Conservation (phyloP, 2,329 filamentous ascomycete species). For the Aspergillus hortae region DNA sequence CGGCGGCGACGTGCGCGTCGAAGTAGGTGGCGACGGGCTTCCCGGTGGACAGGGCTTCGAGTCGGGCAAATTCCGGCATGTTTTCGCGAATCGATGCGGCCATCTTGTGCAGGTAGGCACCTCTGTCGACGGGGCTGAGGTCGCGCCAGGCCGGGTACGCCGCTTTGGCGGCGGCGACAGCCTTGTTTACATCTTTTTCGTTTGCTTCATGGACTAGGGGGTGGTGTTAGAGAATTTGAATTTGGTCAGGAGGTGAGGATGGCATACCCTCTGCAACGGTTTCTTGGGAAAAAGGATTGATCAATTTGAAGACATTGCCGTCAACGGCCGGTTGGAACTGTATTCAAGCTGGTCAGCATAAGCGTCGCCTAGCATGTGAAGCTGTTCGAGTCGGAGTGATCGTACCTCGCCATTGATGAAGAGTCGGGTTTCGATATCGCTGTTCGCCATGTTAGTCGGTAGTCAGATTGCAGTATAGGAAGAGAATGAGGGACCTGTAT, state of each 20-base stretch:
- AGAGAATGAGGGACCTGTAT: too few relatives aligned
- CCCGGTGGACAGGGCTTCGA: conserved; percentile 37
- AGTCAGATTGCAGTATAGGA: too few relatives aligned
- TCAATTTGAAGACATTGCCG: conserved; percentile 27
- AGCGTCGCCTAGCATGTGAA: background rate
- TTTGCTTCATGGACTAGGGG: conserved; percentile 29
- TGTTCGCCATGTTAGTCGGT: conserved; percentile 6
- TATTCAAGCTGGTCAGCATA: background rate
- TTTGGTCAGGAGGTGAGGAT: background rate
- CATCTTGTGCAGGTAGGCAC: conserved; percentile 31
- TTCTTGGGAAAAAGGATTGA: conserved; percentile 28
- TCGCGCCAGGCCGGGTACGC: conserved; percentile 39
- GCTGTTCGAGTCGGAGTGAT: background rate
- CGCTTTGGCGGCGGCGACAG: conserved; percentile 33
- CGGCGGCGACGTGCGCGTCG: conserved; percentile 19
- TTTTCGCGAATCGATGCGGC: conserved; percentile 27
- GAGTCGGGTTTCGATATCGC: conserved; percentile 27
- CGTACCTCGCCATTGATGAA: conserved; percentile 32
- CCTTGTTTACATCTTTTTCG: conserved; percentile 31
- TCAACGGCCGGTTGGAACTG: conserved; percentile 27
- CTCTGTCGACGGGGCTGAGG: conserved; percentile 30
- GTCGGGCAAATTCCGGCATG: conserved; percentile 27
- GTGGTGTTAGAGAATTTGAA: background rate
- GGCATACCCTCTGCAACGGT: conserved; percentile 24
- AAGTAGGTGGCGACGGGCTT: conserved; percentile 28